Conservation (phyloP, 2,329 filamentous ascomycete species). For the Cercospora sp. region DNA sequence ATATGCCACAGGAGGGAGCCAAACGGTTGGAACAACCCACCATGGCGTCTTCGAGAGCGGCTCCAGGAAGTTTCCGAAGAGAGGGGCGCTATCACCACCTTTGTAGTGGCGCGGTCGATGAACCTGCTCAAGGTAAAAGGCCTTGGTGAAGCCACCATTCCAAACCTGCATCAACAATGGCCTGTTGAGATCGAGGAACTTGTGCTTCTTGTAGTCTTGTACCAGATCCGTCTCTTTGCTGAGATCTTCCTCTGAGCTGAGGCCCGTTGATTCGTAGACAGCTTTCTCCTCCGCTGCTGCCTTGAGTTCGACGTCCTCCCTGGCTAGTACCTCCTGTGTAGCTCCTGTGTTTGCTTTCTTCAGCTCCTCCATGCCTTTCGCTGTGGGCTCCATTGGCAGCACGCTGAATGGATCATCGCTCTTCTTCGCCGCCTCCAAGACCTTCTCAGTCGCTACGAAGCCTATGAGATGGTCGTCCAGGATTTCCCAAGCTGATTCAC, state of each 20-base stretch:
- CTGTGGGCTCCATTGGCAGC: conserved; percentile 54
- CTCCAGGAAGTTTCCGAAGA: conserved; percentile 98
- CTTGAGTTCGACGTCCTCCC: conserved; percentile 40
- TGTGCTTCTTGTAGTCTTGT: conserved; percentile 82
- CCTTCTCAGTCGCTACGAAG: conserved; percentile 66
- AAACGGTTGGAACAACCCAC: conserved; percentile 82
- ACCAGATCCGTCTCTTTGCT: conserved; percentile 76
- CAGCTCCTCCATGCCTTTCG: conserved; percentile 52
- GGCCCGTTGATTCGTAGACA: conserved; percentile 69
- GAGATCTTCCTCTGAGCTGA: conserved; percentile 86
- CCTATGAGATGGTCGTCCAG: conserved; percentile 84
- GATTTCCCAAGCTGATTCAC: conserved; percentile 92
- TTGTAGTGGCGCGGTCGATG: conserved; percentile 95
- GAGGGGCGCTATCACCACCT: conserved; percentile 83
- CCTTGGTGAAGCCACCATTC: conserved; percentile 82
- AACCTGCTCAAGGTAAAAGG: conserved; percentile 96
- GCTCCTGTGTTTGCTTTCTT: conserved; percentile 52
- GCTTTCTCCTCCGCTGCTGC: conserved; percentile 36
- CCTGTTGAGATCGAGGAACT: conserved; percentile 85
- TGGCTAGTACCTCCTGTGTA: conserved; percentile 37
- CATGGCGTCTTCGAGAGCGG: conserved; percentile 93
- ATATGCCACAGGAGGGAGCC: conserved; percentile 78
- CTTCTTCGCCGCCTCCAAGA: conserved; percentile 52
- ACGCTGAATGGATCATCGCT: conserved; percentile 52
- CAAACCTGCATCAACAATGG: conserved; percentile 88